Percentiles rank a stretch among this genome's conserved stretches.
Evolutionary conservation across 2,329 filamentous ascomycete species (phyloP).

Genomic region (Verticillium dahliae): DNA sequence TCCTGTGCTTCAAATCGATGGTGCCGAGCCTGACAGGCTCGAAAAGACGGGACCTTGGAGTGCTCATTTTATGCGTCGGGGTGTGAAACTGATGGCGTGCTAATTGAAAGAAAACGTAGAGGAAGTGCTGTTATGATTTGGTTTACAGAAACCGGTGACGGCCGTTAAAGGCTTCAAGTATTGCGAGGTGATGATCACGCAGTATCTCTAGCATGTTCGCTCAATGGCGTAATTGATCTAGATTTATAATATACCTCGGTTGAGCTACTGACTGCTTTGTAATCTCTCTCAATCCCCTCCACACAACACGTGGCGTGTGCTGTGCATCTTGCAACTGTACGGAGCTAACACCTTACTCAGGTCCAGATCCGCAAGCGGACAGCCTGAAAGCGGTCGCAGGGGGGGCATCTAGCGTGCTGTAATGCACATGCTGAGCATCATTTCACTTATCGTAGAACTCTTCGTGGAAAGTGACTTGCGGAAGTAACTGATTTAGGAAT

Average conservation of each 20-base stretch:
- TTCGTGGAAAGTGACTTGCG: too few relatives aligned
- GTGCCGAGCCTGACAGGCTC: conserved; percentile 5
- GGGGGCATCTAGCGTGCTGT: too few relatives aligned
- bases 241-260: background rate
- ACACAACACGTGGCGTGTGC: too few relatives aligned
- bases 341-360: too few relatives aligned
- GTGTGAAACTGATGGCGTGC: background rate
- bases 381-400: too few relatives aligned
- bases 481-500: too few relatives aligned
- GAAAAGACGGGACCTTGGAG: conserved; percentile 1
- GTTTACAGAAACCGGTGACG: background rate
- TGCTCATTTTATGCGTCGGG: background rate
- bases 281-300: background rate
- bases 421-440: too few relatives aligned
- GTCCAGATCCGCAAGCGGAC: too few relatives aligned
- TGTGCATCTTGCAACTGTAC: too few relatives aligned
- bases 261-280: background rate
- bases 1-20: conserved; percentile 5
- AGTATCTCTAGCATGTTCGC: background rate
- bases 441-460: too few relatives aligned
- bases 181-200: background rate
- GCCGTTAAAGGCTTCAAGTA: background rate
- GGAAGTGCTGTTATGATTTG: background rate
- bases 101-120: background rate
- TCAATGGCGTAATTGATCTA: background rate